These are phyloP conservation scores for Syncephalastrum monosporum DNA, from an alignment of 371 early-diverging fungal species.

Conservation along the genomic window DNA sequence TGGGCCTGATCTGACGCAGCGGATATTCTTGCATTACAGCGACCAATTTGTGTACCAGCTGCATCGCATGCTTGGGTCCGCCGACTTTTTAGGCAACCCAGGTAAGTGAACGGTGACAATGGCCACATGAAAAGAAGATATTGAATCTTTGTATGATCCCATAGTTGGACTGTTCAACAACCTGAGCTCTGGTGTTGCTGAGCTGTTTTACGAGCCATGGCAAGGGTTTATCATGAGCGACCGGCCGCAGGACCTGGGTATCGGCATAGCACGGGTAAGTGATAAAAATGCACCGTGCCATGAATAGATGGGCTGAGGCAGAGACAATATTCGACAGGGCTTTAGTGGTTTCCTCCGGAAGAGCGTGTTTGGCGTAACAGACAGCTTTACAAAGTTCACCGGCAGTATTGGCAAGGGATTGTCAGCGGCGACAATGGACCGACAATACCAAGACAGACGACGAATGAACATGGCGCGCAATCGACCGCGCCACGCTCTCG, in stretches of 20 bases:
- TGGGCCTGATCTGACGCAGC: constrained; percentile 72
- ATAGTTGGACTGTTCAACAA: constrained; percentile 92
- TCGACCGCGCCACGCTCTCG: constrained; percentile 89
- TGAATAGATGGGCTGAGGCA: not conserved
- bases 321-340: constrained; percentile 52
- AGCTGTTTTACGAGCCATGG: constrained; percentile 97
- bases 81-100: constrained; percentile 97
- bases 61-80: constrained; percentile 93
- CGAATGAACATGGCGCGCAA: constrained; percentile 81
- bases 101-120: constrained; percentile 8
- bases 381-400: constrained; percentile 93
- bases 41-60: constrained; percentile 90
- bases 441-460: constrained; percentile 84
- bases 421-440: constrained; percentile 94
- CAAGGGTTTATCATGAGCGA: constrained; percentile 96
- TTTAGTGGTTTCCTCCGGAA: constrained; percentile 90
- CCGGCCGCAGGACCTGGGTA: constrained; percentile 93
- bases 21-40: constrained; percentile 83
- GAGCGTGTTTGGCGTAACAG: constrained; percentile 95
- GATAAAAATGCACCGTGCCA: not conserved
- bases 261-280: constrained; percentile 85
- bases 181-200: constrained; percentile 91
- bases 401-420: constrained; percentile 96
- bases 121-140: not conserved
- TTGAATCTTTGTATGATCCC: not conserved